These are phyloP conservation scores for Lasiosphaeria ovina DNA, from an alignment of 495 filamentous ascomycete genomes.

Conservation along the genomic window DNA sequence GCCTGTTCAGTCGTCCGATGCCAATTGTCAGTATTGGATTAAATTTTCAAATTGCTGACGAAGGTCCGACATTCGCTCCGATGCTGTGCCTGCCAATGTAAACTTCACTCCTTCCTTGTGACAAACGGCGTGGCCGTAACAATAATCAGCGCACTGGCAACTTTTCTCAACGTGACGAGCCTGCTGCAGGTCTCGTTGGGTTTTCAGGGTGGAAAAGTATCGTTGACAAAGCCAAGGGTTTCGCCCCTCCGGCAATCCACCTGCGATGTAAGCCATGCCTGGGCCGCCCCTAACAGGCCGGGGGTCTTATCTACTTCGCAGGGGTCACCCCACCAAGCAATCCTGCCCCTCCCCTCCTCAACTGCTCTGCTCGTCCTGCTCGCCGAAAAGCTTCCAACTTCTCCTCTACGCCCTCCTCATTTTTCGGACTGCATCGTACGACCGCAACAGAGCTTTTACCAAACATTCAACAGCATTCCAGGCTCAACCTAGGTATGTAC, in stretches of 20 bases:
- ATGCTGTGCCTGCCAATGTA: neutral
- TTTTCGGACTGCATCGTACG: neutral
- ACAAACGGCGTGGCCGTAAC: conserved; percentile 3
- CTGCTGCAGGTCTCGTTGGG: conserved; percentile 1
- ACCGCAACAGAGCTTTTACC: neutral
- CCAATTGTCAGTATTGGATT: neutral
- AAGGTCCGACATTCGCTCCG: neutral
- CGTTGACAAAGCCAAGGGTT: neutral
- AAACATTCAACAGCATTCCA: conserved; percentile 7
- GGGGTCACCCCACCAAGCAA: conserved; percentile 31
- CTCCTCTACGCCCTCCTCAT: conserved; percentile 3
- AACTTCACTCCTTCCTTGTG: neutral
- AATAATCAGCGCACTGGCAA: too few relatives aligned
- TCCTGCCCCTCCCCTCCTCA: conserved; percentile 31
- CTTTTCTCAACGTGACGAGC: conserved; percentile 2
- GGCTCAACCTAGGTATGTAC: too few relatives aligned
- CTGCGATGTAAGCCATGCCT: conserved; percentile 10
- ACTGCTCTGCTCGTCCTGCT: conserved; percentile 13
- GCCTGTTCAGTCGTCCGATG: too few relatives aligned
- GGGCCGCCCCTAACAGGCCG: conserved; percentile 23
- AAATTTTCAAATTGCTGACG: neutral
- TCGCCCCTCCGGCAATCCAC: neutral
- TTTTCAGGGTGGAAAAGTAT: neutral
- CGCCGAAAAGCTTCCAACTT: conserved; percentile 24
- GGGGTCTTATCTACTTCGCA: conserved; percentile 17